Evolutionary conservation across 2,329 filamentous ascomycete genomes (phyloP).

Genomic region (Penicillium sp.): DNA sequence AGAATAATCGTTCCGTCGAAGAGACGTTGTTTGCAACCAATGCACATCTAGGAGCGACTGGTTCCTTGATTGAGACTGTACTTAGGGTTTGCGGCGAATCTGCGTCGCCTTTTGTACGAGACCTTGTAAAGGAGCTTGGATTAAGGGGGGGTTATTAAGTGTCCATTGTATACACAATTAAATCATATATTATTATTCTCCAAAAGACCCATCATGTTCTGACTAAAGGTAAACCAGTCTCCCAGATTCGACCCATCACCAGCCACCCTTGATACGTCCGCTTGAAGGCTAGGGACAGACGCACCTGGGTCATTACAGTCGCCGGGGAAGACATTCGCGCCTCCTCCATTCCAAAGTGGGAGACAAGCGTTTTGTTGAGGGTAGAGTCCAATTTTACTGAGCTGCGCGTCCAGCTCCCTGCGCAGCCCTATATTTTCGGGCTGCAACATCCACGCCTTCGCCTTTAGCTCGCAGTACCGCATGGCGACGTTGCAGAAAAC

Average conservation of each 20-base stretch:
- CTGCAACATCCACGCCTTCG: not conserved
- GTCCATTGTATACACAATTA: too few species aligned
- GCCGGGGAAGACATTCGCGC: not conserved
- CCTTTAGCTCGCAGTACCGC: constrained; percentile 6
- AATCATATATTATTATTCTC: not conserved
- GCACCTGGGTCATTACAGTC: not conserved
- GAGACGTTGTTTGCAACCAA: too few species aligned
- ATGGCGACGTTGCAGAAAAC: constrained; percentile 12
- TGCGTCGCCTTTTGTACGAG: too few species aligned
- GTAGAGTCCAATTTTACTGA: not conserved
- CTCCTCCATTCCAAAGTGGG: not conserved
- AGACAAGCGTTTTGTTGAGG: not conserved
- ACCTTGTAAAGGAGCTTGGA: too few species aligned
- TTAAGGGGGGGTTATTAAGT: too few species aligned
- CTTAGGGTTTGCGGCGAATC: too few species aligned
- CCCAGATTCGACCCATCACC: not conserved
- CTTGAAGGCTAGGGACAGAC: not conserved
- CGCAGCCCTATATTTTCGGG: not conserved
- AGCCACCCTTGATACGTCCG: too few species aligned
- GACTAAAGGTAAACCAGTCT: not conserved
- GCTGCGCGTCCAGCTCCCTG: not conserved
- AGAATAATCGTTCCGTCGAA: too few species aligned
- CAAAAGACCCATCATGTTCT: not conserved
- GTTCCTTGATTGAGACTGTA: too few species aligned
- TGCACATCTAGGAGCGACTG: too few species aligned